Base-by-base conservation (phyloP, 1,284 basidiomycete species). In the Ustilago trichophora region DNA sequence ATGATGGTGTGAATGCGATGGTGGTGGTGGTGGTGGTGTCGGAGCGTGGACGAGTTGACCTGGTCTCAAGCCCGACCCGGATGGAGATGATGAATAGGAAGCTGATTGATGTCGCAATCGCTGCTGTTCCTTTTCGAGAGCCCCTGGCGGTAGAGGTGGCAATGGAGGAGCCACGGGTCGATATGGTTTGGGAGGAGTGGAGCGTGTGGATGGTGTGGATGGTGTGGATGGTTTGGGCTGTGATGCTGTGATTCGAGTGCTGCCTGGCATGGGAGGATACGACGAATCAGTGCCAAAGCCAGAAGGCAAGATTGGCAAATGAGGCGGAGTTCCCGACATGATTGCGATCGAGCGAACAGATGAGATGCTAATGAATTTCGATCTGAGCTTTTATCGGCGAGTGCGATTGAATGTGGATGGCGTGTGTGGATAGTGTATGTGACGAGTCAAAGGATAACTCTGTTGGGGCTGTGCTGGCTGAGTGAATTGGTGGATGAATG, bases 201-300 rank as follows among this genome's bases (percentile, higher is more conserved):
- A 25, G 3, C 27, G 36, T 29, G 10, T 46, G n/a, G 42, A 49
- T 32, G 32, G 19, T 29, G n/a, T n/a, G n/a, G n/a, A n/a, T n/a
- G n/a, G n/a, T n/a, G n/a, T n/a, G 11, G 55, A 38, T 12, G 57
- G 55, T 18, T 38, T 48, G 12, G 52, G 65, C 26, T 63, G 53
- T 10, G 65, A 66, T 13, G 64, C 56, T 33, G 56, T 59, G 27
- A 64, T 33, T 33, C 70, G 46, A 4, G 37, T 44, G 43, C 62
- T 51, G 22, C 55, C 53, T 31, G 68, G 67, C n/a, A 73, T 70
- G n/a, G 76, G 76, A 8, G 76, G 76, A 42, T 75, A 78, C 6
- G 72, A 66, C 22, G 72, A 75, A 36, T 73, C 67, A 36, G 62
- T 70, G 52, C 76, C 76, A 29, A 78, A 78, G 33, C 73, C 71